phyloP scores from a whole-genome alignment of 306 rosid species.

The Pterocarpus santalinus region DNA sequence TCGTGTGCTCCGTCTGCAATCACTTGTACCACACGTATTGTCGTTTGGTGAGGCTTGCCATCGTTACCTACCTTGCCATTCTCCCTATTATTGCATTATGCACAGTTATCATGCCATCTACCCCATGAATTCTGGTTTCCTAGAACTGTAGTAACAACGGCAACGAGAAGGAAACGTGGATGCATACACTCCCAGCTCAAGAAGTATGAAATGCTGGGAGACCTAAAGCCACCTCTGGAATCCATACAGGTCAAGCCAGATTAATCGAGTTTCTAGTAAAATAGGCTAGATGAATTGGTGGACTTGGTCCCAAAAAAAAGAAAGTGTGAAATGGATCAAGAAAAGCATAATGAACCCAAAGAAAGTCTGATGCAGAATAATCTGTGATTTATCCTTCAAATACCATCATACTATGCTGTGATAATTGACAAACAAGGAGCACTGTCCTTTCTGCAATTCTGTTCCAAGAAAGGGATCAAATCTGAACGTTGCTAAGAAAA shows the following conservation, averaged over 20 bases:
- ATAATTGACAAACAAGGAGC: background rate
- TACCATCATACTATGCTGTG: background rate
- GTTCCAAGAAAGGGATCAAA: conserved; percentile 3
- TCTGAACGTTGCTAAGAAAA: conserved; percentile 19
- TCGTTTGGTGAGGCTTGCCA: too few species aligned
- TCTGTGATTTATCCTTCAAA: background rate
- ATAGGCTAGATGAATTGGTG: too few species aligned
- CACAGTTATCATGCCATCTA: conserved; percentile 1
- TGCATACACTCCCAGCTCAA: conserved; percentile 15
- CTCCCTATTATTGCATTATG: background rate
- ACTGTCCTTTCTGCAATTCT: background rate
- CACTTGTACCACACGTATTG: too few species aligned
- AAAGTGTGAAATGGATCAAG: background rate
- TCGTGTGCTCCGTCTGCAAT: too few species aligned
- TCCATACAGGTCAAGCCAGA: too few species aligned
- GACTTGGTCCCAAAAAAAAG: too few species aligned
- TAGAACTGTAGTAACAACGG: background rate
- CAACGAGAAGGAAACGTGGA: background rate
- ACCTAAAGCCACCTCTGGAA: too few species aligned
- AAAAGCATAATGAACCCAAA: conserved; percentile 9
- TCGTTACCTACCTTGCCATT: background rate
- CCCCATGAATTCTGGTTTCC: background rate
- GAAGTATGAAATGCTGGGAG: background rate
- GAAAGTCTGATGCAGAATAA: background rate
- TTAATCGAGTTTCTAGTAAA: too few species aligned